Conservation (phyloP, 2,329 filamentous ascomycete species). For the Chaetomium sp. region DNA sequence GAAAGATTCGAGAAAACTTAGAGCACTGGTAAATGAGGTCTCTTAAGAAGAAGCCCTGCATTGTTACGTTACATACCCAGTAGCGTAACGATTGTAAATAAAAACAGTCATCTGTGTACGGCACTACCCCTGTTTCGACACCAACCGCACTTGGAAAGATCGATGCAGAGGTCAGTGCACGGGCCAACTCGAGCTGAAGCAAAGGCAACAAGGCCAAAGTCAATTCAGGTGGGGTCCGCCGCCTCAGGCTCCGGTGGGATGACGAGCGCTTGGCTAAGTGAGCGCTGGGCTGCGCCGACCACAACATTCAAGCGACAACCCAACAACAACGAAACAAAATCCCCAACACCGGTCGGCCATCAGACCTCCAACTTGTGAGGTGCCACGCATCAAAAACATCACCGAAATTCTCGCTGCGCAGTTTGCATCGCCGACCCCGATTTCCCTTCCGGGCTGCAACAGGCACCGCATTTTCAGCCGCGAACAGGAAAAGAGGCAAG, state of each 20-base stretch:
- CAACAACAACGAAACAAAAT: slow-evolving; percentile 16
- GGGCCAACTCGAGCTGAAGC: neutral
- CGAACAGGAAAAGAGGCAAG: no score
- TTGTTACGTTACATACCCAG: no score
- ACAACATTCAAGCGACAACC: slow-evolving; percentile 21
- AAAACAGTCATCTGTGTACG: no score
- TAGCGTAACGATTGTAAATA: no score
- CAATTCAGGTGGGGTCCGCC: neutral
- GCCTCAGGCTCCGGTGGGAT: slow-evolving; percentile 22
- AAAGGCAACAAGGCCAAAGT: neutral
- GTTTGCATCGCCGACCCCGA: neutral
- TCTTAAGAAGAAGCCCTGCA: no score
- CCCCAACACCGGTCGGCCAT: neutral
- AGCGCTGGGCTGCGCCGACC: slow-evolving; percentile 18
- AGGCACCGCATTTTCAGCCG: no score
- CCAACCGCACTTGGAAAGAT: no score
- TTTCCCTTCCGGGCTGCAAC: no score
- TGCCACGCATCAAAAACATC: neutral
- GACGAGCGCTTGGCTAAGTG: slow-evolving; percentile 21
- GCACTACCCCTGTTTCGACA: no score
- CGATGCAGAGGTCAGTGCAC: neutral
- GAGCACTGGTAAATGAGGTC: no score
- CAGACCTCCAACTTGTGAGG: slow-evolving; percentile 1
- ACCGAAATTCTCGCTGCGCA: neutral
- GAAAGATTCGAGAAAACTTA: no score